These are phyloP conservation scores for Populus hybrid DNA, from an alignment of 441 rosid species.

Conservation along the genomic window DNA sequence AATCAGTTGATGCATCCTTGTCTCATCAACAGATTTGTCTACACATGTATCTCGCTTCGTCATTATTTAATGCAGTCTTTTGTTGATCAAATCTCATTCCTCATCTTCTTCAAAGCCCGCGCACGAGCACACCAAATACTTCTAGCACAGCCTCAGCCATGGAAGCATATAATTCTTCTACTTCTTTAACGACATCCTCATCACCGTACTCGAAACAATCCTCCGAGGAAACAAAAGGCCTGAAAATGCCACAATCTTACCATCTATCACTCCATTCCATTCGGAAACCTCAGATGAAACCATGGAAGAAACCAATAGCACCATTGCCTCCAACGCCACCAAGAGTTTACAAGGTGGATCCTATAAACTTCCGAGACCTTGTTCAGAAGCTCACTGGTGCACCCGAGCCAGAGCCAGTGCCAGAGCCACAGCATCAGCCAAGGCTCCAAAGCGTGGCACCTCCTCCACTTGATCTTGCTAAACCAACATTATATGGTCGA, in stretches of 20 bases:
- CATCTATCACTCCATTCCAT: constrained; percentile 46
- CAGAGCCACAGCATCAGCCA: neutral
- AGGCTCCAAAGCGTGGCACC: constrained; percentile 37
- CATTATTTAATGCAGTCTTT: neutral
- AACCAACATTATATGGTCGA: constrained; percentile 9
- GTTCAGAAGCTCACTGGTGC: constrained; percentile 81
- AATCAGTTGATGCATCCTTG: constrained; percentile 11
- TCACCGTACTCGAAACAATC: constrained; percentile 2
- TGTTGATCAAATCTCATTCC: neutral
- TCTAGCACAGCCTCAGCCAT: neutral
- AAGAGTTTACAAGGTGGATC: constrained; percentile 61
- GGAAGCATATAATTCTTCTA: constrained; percentile 26
- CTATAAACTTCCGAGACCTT: constrained; percentile 61
- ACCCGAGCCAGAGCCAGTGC: constrained; percentile 7
- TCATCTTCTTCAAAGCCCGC: neutral
- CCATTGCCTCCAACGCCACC: constrained; percentile 59
- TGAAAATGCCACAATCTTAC: constrained; percentile 18
- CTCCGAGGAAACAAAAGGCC: constrained; percentile 8
- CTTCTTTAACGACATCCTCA: constrained; percentile 25
- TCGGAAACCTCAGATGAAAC: constrained; percentile 44
- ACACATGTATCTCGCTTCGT: neutral
- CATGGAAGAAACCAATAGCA: constrained; percentile 53
- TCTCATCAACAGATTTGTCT: neutral
- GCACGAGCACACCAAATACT: neutral
- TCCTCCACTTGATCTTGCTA: constrained; percentile 30